Evolutionary conservation across 2,329 filamentous ascomycete genomes (phyloP), one percentile per base, ranked within the genome.

Genomic region (Ophiostoma triangulosporum): DNA sequence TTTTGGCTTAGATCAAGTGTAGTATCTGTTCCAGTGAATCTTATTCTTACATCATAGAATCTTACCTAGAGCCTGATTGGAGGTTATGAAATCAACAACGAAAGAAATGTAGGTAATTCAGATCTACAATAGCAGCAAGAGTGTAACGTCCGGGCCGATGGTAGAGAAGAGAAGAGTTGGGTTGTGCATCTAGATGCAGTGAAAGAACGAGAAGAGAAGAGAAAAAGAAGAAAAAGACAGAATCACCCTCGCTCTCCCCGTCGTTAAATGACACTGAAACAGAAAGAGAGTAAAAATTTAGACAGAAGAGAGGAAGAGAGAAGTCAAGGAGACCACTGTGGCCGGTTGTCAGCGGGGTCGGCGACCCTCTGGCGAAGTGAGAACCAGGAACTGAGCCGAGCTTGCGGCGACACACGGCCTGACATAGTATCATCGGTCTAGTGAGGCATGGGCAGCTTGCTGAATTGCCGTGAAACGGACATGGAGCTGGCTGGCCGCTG

Each of bases 401-500:
- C 67, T 52, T 74, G 71, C 4, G 76, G 75, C 51, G 71, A 77
- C 36, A 70, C 68, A 17, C 74, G 68, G 6, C 76, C 76, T 0
- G 56, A 56, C 7, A 67, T 61, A 26, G 64, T 64, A 6, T 65
- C 63, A 20, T 62, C 60, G 40, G 60, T 66, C 3, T 62, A 60
- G 26, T 60, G 54, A 51, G 73, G 69, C 53, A 74, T 69, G 17
- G 79, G 48, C 22, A 83, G 65, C 54, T 82, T 61, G 60, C 78
- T 81, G 4, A 65, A 69, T 29, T 79, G 73, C 56, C 78, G 68
- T 54, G 66, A 70, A 20, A 68, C 65, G 6, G 77, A 74, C 45
- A 83, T 61, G 3, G 80, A 82, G 62, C 77, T 83, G 43, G 73
- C 74, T 11, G 80, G 73, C 29, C 80, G 72, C 38, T 60, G 64